These are phyloP conservation scores for Coemansia sp. DNA, from an alignment of 192 early-diverging fungal species.

Conservation along the genomic window DNA sequence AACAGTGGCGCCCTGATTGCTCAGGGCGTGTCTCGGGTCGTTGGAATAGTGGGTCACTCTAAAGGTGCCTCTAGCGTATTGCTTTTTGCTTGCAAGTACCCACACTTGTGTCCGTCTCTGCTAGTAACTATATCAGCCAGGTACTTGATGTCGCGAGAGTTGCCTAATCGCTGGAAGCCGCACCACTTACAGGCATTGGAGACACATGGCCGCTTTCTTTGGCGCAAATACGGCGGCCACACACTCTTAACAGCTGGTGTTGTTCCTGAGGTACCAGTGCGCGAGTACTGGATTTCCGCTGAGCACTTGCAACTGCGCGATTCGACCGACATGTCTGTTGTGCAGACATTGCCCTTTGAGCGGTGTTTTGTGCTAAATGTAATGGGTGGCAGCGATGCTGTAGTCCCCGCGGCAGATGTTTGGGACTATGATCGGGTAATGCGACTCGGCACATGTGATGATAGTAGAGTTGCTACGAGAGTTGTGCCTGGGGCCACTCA, in stretches of 20 bases:
- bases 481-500: slow-evolving; percentile 38
- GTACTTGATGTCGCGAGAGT: slow-evolving; percentile 55
- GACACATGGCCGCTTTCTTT: slow-evolving; percentile 54
- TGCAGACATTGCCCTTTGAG: slow-evolving; percentile 46
- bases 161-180: slow-evolving; percentile 51
- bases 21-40: slow-evolving; percentile 14
- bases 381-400: slow-evolving; percentile 54
- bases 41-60: slow-evolving; percentile 58
- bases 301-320: slow-evolving; percentile 36
- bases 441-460: slow-evolving; percentile 15
- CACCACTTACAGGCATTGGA: slow-evolving; percentile 47
- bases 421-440: slow-evolving; percentile 54
- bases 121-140: slow-evolving; percentile 58
- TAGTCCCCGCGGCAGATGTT: slow-evolving; percentile 56
- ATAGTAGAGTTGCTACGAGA: slow-evolving; percentile 18
- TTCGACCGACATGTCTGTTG: slow-evolving; percentile 54
- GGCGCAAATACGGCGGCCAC: slow-evolving; percentile 46
- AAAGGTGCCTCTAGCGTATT: slow-evolving; percentile 61
- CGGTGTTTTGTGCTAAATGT: slow-evolving; percentile 55
- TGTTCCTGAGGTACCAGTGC: slow-evolving; percentile 13
- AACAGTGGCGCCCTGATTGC: slow-evolving; percentile 9
- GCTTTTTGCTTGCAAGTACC: slow-evolving; percentile 56
- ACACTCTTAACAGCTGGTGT: slow-evolving; percentile 18
- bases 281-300: slow-evolving; percentile 46
- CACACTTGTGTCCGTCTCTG: slow-evolving; percentile 40